phyloP scores from a whole-genome alignment of 1,139 yeast genomes.

The Sugiyamaella neomexicana region DNA sequence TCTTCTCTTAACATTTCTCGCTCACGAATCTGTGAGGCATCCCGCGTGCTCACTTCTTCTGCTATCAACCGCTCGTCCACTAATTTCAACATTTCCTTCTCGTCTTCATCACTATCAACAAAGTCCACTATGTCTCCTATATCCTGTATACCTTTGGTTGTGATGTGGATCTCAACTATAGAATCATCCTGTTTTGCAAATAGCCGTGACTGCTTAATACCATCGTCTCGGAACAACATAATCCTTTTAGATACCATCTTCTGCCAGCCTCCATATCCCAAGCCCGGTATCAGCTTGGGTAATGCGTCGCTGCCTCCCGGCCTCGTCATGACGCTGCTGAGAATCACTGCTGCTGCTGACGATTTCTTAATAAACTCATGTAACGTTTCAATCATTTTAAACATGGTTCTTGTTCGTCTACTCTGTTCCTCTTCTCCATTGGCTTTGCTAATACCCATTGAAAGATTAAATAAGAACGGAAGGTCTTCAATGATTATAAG shows the following conservation, averaged over 20 bases:
- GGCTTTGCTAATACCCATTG: conserved; percentile 1
- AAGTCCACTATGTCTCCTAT: too few species aligned
- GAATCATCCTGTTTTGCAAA: background rate
- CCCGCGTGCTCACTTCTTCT: background rate
- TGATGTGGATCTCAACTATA: background rate
- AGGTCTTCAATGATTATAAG: conserved; percentile 15
- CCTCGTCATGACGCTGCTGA: conserved; percentile 20
- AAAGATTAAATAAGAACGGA: conserved; percentile 1
- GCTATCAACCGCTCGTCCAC: background rate
- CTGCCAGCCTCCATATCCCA: conserved; percentile 22
- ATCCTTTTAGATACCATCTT: conserved; percentile 1
- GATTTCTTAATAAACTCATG: background rate
- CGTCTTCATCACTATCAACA: background rate
- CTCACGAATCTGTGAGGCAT: too few species aligned
- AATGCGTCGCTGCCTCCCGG: conserved; percentile 10
- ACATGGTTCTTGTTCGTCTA: background rate
- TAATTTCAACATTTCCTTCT: background rate
- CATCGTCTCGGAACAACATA: background rate
- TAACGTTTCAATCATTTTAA: background rate
- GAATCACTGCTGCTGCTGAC: conserved; percentile 19
- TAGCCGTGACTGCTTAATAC: background rate
- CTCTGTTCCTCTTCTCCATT: conserved; percentile 1
- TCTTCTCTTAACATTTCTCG: too few species aligned
- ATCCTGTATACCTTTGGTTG: background rate
- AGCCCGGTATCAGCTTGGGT: conserved; percentile 21